Evolutionary conservation across 1,139 yeast species (phyloP).

Genomic region (Diutina catenulata): DNA sequence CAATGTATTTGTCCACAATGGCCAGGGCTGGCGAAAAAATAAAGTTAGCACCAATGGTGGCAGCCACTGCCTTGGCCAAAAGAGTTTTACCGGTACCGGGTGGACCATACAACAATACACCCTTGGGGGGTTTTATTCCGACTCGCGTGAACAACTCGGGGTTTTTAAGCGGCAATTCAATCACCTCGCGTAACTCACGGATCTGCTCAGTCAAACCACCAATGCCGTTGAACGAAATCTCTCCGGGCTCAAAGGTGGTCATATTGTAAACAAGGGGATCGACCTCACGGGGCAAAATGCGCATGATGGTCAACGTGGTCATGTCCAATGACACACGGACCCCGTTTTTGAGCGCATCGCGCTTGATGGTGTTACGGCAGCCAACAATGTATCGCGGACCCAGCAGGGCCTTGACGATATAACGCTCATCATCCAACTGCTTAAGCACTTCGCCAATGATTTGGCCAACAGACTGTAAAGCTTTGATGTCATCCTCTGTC

Average conservation of each 20-base stretch:
- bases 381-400: slow-evolving; percentile 99
- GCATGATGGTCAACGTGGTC: slow-evolving; percentile 96
- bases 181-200: slow-evolving; percentile 93
- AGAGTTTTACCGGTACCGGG: slow-evolving; percentile 98
- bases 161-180: slow-evolving; percentile 91
- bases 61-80: slow-evolving; percentile 96
- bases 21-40: slow-evolving; percentile 97
- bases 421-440: slow-evolving; percentile 89
- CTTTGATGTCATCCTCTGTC: slow-evolving; percentile 95
- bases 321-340: slow-evolving; percentile 94
- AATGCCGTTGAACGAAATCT: slow-evolving; percentile 85
- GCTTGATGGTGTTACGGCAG: slow-evolving; percentile 85
- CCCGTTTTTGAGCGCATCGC: slow-evolving; percentile 78
- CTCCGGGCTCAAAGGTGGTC: slow-evolving; percentile 98
- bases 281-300: slow-evolving; percentile 94
- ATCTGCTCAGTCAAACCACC: slow-evolving; percentile 97
- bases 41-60: slow-evolving; percentile 96
- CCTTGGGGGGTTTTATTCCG: slow-evolving; percentile 97
- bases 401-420: slow-evolving; percentile 91
- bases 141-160: slow-evolving; percentile 94
- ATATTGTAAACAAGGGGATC: slow-evolving; percentile 97
- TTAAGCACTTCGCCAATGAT: slow-evolving; percentile 95
- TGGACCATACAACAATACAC: slow-evolving; percentile 95
- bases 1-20: slow-evolving; percentile 96
- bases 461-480: slow-evolving; percentile 95